Percentiles rank a stretch among this genome's conserved stretches.
Evolutionary conservation across 2,329 filamentous ascomycete species (phyloP).

Genomic region (Colletotrichum orchidophilum): DNA sequence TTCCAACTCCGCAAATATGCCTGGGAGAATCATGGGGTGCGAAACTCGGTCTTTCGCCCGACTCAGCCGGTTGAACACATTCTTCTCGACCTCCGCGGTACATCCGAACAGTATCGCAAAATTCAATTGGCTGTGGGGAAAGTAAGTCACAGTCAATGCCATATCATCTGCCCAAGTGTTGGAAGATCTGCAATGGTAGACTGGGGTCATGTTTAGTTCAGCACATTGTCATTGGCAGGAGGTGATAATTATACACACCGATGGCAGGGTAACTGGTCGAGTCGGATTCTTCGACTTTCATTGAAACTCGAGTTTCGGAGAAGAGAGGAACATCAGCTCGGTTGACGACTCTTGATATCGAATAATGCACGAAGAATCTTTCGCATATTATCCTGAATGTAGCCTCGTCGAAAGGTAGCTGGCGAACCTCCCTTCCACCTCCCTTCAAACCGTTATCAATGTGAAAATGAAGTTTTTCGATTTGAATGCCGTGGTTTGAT

Average conservation of each 20-base stretch:
- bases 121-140: not conserved
- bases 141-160: not conserved
- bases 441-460: not conserved
- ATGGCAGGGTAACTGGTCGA: not conserved
- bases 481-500: not conserved
- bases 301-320: not conserved
- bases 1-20: slow-evolving; percentile 44
- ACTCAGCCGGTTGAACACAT: not conserved
- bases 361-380: not conserved
- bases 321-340: slow-evolving; percentile 2
- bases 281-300: not conserved
- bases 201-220: not conserved
- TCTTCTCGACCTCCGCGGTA: not conserved
- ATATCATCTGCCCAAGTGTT: not conserved
- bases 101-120: not conserved
- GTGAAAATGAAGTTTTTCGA: not conserved
- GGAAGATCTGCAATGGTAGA: not conserved
- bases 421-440: not conserved
- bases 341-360: slow-evolving; percentile 4
- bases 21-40: slow-evolving; percentile 41
- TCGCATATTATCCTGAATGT: not conserved
- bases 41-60: slow-evolving; percentile 15
- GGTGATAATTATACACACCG: not conserved
- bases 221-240: not conserved
- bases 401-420: not conserved